A percentile compares a stretch with the other conserved stretches of the same genome.
These are phyloP conservation scores for Trichoderma orchidacearum DNA, from an alignment of 495 filamentous ascomycete genomes.

Conservation along the genomic window DNA sequence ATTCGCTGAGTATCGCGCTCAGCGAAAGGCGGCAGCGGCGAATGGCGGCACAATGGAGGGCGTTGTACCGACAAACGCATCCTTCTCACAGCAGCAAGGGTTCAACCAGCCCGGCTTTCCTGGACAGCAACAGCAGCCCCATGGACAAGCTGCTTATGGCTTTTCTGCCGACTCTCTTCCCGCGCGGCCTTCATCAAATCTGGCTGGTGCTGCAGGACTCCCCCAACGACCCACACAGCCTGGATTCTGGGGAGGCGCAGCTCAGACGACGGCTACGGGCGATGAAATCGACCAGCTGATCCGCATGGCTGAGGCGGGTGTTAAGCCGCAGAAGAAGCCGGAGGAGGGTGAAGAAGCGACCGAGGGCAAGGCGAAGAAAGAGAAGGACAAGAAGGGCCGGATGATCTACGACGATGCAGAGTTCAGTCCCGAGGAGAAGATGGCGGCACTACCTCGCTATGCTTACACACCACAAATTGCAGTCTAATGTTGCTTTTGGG, in stretches of 20 bases:
- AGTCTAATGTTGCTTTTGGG: neutral
- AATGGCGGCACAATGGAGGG: slow-evolving; percentile 31
- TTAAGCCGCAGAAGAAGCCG: slow-evolving; percentile 34
- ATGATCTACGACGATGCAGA: slow-evolving; percentile 71
- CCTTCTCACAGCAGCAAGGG: neutral
- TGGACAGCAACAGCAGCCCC: slow-evolving; percentile 20
- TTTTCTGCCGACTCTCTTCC: slow-evolving; percentile 1
- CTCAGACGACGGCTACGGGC: slow-evolving; percentile 9
- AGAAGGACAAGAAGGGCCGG: slow-evolving; percentile 53
- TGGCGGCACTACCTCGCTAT: slow-evolving; percentile 66
- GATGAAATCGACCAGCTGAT: slow-evolving; percentile 46
- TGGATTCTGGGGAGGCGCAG: slow-evolving; percentile 7
- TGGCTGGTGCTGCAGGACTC: slow-evolving; percentile 14
- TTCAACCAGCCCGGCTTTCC: neutral
- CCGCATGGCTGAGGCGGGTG: slow-evolving; percentile 42
- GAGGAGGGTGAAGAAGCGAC: slow-evolving; percentile 24
- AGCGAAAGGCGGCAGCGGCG: slow-evolving; percentile 35
- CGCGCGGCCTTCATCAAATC: slow-evolving; percentile 8
- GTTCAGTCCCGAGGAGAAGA: slow-evolving; percentile 75
- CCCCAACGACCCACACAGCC: slow-evolving; percentile 21
- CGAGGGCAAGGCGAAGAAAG: slow-evolving; percentile 49
- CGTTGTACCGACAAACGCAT: slow-evolving; percentile 11
- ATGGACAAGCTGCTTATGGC: slow-evolving; percentile 7
- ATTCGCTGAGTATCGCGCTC: slow-evolving; percentile 66
- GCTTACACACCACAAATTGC: slow-evolving; percentile 15